Conservation (phyloP, 2,329 filamentous ascomycete genomes). For the Fusarium sarcochroum region DNA sequence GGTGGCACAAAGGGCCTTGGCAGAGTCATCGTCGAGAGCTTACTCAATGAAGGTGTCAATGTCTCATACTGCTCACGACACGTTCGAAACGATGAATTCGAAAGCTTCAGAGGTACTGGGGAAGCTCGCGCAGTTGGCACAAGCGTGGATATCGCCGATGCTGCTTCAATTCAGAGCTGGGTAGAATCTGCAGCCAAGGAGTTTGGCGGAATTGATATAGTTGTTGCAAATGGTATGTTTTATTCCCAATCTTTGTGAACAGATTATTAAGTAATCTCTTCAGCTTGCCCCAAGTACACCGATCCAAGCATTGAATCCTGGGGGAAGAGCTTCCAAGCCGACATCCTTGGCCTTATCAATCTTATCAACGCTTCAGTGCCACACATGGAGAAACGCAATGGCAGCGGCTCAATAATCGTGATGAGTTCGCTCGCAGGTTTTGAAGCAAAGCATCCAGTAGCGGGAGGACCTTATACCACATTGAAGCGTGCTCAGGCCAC, state of each 20-base stretch:
- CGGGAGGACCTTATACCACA: conserved; percentile 38
- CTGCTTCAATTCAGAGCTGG: conserved; percentile 14
- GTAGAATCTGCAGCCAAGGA: conserved; percentile 1
- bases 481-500: conserved; percentile 44
- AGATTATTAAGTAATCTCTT: accelerated
- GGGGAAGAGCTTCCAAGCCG: conserved; percentile 46
- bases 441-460: conserved; percentile 21
- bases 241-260: accelerated
- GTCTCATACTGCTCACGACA: conserved; percentile 47
- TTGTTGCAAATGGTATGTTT: conserved; percentile 15
- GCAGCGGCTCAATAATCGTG: conserved; percentile 44
- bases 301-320: conserved; percentile 33
- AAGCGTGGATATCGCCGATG: conserved; percentile 42
- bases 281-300: conserved; percentile 31
- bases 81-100: conserved; percentile 41
- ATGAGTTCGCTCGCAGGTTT: conserved; percentile 47
- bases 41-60: conserved; percentile 46
- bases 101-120: conserved; percentile 16
- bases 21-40: conserved; percentile 35
- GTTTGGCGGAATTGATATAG: conserved; percentile 22
- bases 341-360: conserved; percentile 43
- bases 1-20: conserved; percentile 48
- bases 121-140: conserved; percentile 38
- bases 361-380: conserved; percentile 40
- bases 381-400: conserved; percentile 34